phyloP scores from a whole-genome alignment of 352 stramenopile genomes.

The Phytophthora fragariaefolia region DNA sequence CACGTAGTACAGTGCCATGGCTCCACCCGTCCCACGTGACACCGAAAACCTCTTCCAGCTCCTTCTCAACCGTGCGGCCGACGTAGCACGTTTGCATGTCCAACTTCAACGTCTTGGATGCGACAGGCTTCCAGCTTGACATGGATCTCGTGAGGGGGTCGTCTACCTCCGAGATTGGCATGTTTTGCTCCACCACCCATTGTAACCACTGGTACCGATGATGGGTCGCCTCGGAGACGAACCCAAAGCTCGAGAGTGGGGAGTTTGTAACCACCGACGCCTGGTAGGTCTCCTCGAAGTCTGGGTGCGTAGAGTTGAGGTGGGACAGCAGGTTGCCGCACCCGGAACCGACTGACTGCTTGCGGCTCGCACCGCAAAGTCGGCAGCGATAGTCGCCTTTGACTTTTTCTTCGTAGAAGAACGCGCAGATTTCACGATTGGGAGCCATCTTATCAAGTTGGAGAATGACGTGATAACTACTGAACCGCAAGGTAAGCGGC shows the following conservation, averaged over 20 bases:
- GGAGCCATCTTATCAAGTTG: slow-evolving; percentile 5
- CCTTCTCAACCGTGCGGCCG: neutral
- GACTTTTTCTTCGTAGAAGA: slow-evolving; percentile 9
- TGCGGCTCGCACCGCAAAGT: slow-evolving; percentile 10
- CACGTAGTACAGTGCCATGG: neutral
- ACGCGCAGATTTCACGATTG: slow-evolving; percentile 19
- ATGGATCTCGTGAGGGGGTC: slow-evolving; percentile 10
- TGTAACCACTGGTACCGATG: slow-evolving; percentile 14
- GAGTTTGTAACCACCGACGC: neutral
- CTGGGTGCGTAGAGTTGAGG: slow-evolving; percentile 7
- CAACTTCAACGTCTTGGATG: slow-evolving; percentile 9
- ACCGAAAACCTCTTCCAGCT: neutral
- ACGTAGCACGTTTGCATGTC: slow-evolving; percentile 5
- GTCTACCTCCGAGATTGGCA: slow-evolving; percentile 8
- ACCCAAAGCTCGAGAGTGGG: neutral
- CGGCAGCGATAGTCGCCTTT: slow-evolving; percentile 2
- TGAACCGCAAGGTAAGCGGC: too few relatives aligned
- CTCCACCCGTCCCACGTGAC: neutral
- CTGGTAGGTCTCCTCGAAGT: slow-evolving; percentile 8
- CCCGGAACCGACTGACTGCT: neutral
- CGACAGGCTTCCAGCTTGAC: neutral
- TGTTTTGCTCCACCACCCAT: slow-evolving; percentile 5
- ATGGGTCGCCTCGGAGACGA: slow-evolving; percentile 11
- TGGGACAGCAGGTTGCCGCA: neutral
- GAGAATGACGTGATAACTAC: neutral